phyloP scores from a whole-genome alignment of 169 alveolate genomes.

The Theileria orientalis region DNA sequence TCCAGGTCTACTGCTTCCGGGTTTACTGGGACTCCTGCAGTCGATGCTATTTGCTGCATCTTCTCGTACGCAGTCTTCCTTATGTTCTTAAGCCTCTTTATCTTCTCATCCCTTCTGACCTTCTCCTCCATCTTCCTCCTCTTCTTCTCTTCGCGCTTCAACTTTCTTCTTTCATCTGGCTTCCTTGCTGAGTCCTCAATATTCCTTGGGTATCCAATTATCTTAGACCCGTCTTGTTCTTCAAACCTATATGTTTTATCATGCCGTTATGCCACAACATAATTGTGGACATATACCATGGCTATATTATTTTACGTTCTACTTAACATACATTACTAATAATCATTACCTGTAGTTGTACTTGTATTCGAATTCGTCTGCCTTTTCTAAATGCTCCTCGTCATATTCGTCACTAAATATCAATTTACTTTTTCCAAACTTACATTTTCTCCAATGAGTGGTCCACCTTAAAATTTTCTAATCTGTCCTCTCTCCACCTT shows the following conservation, averaged over 20 bases:
- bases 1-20: conserved; percentile 39
- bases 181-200: conserved; percentile 59
- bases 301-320: conserved; percentile 13
- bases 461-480: conserved; percentile 38
- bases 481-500: conserved; percentile 76
- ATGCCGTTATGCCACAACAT: neutral
- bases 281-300: neutral
- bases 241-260: conserved; percentile 22
- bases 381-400: conserved; percentile 69
- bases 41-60: conserved; percentile 23
- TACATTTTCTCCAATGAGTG: neutral
- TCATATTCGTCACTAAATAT: conserved; percentile 61
- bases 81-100: conserved; percentile 48
- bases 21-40: conserved; percentile 28
- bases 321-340: conserved; percentile 23
- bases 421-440: neutral
- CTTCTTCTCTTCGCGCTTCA: conserved; percentile 47
- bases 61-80: conserved; percentile 11
- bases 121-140: conserved; percentile 46
- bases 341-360: conserved; percentile 59
- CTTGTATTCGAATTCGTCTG: conserved; percentile 70
- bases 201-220: conserved; percentile 54
- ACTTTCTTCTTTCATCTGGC: conserved; percentile 48
- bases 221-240: conserved; percentile 51
- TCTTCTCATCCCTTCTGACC: conserved; percentile 46